phyloP scores from a whole-genome alignment of 495 filamentous ascomycete genomes.

The Lophiostoma macrostomum region DNA sequence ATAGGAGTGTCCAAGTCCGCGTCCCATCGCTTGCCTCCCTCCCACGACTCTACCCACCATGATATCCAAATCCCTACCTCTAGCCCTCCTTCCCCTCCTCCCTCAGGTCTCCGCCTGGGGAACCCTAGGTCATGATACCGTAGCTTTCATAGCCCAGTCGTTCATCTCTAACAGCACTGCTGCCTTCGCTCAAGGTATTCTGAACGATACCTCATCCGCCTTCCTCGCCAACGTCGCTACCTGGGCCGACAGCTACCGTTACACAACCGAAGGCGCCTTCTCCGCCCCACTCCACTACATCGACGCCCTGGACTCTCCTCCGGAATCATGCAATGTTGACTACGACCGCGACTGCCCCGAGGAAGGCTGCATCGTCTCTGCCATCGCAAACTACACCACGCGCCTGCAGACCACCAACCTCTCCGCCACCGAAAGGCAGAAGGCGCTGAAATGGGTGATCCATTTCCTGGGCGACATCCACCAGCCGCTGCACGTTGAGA shows the following conservation, averaged over 20 bases:
- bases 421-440: constrained; percentile 40
- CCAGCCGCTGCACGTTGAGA: constrained; percentile 63
- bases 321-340: constrained; percentile 55
- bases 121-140: constrained; percentile 39
- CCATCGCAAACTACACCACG: constrained; percentile 54
- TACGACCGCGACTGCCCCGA: constrained; percentile 59
- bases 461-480: constrained; percentile 65
- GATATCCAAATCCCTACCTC: constrained; percentile 9
- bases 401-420: constrained; percentile 47
- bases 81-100: constrained; percentile 18
- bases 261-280: constrained; percentile 57
- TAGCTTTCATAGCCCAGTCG: constrained; percentile 41
- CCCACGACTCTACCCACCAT: constrained; percentile 12
- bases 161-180: constrained; percentile 30
- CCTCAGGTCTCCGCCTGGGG: constrained; percentile 37
- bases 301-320: constrained; percentile 65
- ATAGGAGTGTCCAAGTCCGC: not conserved
- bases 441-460: constrained; percentile 61
- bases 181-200: constrained; percentile 33
- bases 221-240: constrained; percentile 60
- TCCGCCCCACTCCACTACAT: constrained; percentile 66
- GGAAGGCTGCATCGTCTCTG: constrained; percentile 60
- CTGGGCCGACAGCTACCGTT: constrained; percentile 63
- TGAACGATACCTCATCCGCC: constrained; percentile 43
- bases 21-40: not conserved